Base-by-base conservation (phyloP, 345 rosid genomes). In the Gossypium rotundifolium region DNA sequence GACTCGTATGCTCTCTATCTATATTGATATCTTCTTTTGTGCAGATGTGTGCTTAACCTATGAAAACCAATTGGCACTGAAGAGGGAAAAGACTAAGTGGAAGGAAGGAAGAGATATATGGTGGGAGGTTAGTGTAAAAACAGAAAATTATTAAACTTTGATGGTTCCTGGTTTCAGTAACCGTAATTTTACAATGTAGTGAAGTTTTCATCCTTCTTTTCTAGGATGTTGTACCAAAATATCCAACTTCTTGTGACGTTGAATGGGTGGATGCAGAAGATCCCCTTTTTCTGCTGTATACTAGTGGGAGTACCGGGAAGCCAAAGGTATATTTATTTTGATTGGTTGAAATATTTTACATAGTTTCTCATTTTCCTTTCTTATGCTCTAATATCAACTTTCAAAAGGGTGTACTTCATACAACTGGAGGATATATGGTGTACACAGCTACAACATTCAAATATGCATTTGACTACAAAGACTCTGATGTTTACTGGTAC, bases 241-340 rank as follows among this genome's bases (percentile, higher is more conserved):
- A 86, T 84, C 92, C 97, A 70, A 88, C 93, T 11, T 82, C 85
- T 3, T 95, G 97, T 81, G 96, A 83, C 22, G 92, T 93, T 59
- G 96, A 91, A 87, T 95, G 99, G 99, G 92, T 93, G 81, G 99
- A 95, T 87, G 97, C 99, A 2, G 99, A 94, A 88, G 98, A 92
- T 89, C 94, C 98, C 46, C 84, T 94, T 74, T 94, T 94, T 82
- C 87, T 94, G 76, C 93, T 94, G 64, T 94, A 94, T 80, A 94
- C 98, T 51, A 94, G 98, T 77, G 98, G 98, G 74, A 94, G 98
- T 86, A 94, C 98, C 0, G 98, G 98, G 75, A 94, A 94, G 81
- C 98, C 98, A 42, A 94, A 94, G 98, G 98, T 91, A 78, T 91
- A 77, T 27, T 1, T 77, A 51, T 48, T 59, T 60, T 74, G 63